Evolutionary conservation across 345 rosid species (phyloP).

Genomic region (Corchorus capsularis): DNA sequence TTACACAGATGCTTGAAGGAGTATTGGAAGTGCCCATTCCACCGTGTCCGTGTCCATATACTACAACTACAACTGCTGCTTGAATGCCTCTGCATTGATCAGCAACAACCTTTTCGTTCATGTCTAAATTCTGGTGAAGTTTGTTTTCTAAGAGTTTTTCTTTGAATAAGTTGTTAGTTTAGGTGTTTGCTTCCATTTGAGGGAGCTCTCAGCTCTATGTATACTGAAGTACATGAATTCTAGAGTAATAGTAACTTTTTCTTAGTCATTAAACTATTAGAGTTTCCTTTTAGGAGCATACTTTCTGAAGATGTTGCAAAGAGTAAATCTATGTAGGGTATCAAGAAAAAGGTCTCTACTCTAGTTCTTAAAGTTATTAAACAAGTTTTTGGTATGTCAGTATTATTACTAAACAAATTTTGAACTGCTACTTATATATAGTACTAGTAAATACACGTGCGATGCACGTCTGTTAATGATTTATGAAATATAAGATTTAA

Average conservation of each 20-base stretch:
- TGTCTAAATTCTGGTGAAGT: not conserved
- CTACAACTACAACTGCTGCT: not conserved
- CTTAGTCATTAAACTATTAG: not conserved
- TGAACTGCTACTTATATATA: too few relatives aligned
- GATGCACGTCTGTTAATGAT: too few relatives aligned
- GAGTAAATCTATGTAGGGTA: too few relatives aligned
- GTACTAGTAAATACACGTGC: too few relatives aligned
- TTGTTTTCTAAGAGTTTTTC: not conserved
- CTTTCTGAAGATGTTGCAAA: too few relatives aligned
- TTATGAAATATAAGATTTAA: too few relatives aligned
- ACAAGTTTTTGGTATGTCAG: too few relatives aligned
- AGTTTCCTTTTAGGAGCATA: not conserved
- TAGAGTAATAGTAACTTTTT: not conserved
- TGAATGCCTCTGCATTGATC: not conserved
- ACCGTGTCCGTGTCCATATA: conserved; percentile 27
- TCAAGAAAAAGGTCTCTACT: too few relatives aligned
- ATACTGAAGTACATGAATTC: not conserved
- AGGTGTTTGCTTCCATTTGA: not conserved
- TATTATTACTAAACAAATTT: too few relatives aligned
- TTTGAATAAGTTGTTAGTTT: not conserved
- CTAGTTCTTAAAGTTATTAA: too few relatives aligned
- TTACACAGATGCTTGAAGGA: conserved; percentile 51
- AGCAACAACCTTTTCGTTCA: not conserved
- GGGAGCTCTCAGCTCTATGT: not conserved
- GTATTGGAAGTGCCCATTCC: conserved; percentile 34